Conservation (phyloP, 768 basidiomycete genomes). For the Nevesoporus exiguus region DNA sequence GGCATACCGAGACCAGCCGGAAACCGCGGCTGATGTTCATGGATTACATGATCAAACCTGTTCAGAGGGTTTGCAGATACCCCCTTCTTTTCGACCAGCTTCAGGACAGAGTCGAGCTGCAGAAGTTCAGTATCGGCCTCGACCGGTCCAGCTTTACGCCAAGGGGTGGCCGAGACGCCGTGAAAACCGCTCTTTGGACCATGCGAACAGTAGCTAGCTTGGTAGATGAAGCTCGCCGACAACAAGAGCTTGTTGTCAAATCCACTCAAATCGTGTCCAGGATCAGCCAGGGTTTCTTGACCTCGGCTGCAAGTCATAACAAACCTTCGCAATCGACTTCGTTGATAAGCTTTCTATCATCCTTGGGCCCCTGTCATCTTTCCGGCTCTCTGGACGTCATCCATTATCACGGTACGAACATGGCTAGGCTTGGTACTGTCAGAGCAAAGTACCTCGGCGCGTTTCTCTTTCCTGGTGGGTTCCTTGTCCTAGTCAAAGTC, state of each 20-base stretch:
- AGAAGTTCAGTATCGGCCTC: constrained; percentile 1
- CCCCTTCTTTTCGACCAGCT: constrained; percentile 84
- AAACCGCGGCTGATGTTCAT: constrained; percentile 54
- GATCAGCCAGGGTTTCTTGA: constrained; percentile 42
- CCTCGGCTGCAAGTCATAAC: constrained; percentile 25
- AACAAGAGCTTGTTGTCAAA: constrained; percentile 61
- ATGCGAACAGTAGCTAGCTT: constrained; percentile 75
- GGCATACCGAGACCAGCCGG: constrained; percentile 27
- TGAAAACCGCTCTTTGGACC: constrained; percentile 51
- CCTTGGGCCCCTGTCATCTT: constrained; percentile 74
- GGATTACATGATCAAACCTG: constrained; percentile 96
- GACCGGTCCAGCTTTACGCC: not conserved
- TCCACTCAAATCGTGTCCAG: constrained; percentile 67
- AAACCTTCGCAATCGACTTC: constrained; percentile 37
- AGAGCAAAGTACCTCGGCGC: constrained; percentile 86
- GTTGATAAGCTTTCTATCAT: constrained; percentile 59
- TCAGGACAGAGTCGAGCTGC: constrained; percentile 15
- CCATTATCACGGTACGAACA: constrained; percentile 52
- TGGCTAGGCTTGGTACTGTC: constrained; percentile 46
- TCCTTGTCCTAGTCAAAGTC: constrained; percentile 84
- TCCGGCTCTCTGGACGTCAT: constrained; percentile 89
- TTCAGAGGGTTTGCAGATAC: constrained; percentile 95
- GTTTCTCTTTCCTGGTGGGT: constrained; percentile 85
- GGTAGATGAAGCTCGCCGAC: constrained; percentile 78
- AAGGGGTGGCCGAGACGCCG: constrained; percentile 10